phyloP scores from a whole-genome alignment of 2,329 filamentous ascomycete genomes.

The Ophiostoma piceae region DNA sequence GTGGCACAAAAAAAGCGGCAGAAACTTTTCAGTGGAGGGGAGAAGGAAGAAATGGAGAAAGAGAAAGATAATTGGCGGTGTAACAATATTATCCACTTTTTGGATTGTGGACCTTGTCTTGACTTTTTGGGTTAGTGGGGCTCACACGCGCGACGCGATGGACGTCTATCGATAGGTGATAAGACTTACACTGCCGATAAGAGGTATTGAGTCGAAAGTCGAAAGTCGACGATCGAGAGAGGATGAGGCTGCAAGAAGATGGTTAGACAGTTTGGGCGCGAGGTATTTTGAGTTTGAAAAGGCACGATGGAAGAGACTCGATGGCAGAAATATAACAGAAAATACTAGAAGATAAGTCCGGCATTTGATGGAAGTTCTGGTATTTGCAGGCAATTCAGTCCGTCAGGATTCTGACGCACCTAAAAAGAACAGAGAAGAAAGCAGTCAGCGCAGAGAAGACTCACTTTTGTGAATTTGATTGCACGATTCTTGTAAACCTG shows the following conservation, averaged over 20 bases:
- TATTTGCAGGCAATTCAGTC: no score
- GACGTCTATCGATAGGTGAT: neutral
- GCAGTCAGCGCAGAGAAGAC: no score
- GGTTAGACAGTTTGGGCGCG: no score
- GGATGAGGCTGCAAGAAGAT: neutral
- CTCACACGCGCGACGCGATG: neutral
- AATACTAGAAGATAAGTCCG: no score
- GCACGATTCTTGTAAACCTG: no score
- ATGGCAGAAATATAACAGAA: no score
- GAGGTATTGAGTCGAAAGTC: neutral
- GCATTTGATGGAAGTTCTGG: no score
- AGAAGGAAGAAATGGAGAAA: neutral
- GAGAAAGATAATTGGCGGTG: neutral
- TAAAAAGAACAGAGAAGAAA: no score
- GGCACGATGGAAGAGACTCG: no score
- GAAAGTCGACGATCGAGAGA: neutral
- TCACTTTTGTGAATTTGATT: no score
- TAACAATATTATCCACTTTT: neutral
- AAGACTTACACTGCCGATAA: neutral
- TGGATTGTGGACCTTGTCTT: neutral
- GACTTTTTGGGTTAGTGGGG: neutral
- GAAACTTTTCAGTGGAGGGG: neutral
- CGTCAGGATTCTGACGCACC: no score
- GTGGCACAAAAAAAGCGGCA: neutral
- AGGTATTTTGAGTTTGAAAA: no score